Conservation (phyloP, 2,329 filamentous ascomycete species). For the Salinomyces thailandicus region DNA sequence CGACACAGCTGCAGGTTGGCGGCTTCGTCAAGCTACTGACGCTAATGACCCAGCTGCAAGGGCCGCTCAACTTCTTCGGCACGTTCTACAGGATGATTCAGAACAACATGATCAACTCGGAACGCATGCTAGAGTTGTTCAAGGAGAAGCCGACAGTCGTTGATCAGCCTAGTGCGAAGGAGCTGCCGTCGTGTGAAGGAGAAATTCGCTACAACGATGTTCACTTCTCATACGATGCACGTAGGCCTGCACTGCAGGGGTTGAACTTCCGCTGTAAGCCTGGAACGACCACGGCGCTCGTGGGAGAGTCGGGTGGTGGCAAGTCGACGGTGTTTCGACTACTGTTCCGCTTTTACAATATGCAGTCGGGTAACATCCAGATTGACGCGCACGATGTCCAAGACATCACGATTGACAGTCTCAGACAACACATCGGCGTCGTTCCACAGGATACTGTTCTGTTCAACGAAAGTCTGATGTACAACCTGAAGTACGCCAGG, state of each 20-base stretch:
- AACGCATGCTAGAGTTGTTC: constrained; percentile 89
- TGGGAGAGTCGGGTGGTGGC: constrained; percentile 91
- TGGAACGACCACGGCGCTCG: constrained; percentile 88
- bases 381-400: constrained; percentile 78
- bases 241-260: constrained; percentile 73
- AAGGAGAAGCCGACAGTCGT: constrained; percentile 89
- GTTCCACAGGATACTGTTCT: constrained; percentile 93
- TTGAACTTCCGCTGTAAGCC: constrained; percentile 77
- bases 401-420: constrained; percentile 76
- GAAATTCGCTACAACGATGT: constrained; percentile 82
- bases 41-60: constrained; percentile 64
- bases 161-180: constrained; percentile 56
- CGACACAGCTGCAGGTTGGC: constrained; percentile 50
- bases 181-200: constrained; percentile 60
- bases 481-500: constrained; percentile 85
- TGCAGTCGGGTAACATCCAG: constrained; percentile 65
- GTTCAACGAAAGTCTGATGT: constrained; percentile 92
- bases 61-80: constrained; percentile 66
- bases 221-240: constrained; percentile 78
- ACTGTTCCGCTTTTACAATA: constrained; percentile 94
- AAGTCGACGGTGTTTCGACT: constrained; percentile 95
- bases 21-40: constrained; percentile 61
- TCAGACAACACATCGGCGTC: constrained; percentile 83
- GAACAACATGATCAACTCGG: constrained; percentile 93
- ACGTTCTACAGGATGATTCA: constrained; percentile 95